Evolutionary conservation across 257 asterid genomes (phyloP), one percentile per base, ranked within the genome.

Genomic region (Solanum chmielewskii): DNA sequence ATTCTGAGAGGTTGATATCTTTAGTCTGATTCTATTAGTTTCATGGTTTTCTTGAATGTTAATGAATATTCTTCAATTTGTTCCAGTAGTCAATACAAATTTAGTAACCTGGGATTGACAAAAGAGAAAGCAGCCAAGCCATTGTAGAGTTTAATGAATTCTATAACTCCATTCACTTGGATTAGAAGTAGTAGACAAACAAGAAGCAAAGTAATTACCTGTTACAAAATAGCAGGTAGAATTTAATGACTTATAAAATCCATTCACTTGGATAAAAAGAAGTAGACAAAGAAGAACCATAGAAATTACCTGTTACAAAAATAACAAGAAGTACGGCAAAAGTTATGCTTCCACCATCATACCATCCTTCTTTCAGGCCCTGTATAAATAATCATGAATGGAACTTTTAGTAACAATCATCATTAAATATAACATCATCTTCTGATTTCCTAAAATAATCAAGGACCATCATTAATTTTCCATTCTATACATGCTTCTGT

Each of bases 281-380:
- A 80, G 85, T 27, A 29, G 12, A 49, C 69, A 49, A 80, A 80
- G 39, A 80, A 49, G 42, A 80, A 82, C 56, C 37, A 88, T 83
- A 42, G 25, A 76, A 35, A 44, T 82, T 76, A 95, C 99, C 99
- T 66, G 99, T 97, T 59, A 97, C 98, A 86, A 93, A 84, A 88
- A 97, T 95, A 90, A 97, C 98, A 87, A 97, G 97, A 91, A 97
- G 90, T 87, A 97, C 98, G 75, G 99, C 99, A 90, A 97, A 95
- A 71, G 95, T 86, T 83, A 97, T 97, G 94, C 99, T 95, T 90
- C 98, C 98, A 85, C 99, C 99, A 91, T 97, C 99, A 90, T 94
- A 94, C 99, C 98, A 97, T 86, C 99, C 99, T 83, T 95, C 93
- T 88, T 90, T 18, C 71, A 93, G 83, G 70, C 99, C 99, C 99